Evolutionary conservation across 257 asterid species (phyloP), one percentile per base, ranked within the genome.

Genomic region (Paraleonurus japonicus): DNA sequence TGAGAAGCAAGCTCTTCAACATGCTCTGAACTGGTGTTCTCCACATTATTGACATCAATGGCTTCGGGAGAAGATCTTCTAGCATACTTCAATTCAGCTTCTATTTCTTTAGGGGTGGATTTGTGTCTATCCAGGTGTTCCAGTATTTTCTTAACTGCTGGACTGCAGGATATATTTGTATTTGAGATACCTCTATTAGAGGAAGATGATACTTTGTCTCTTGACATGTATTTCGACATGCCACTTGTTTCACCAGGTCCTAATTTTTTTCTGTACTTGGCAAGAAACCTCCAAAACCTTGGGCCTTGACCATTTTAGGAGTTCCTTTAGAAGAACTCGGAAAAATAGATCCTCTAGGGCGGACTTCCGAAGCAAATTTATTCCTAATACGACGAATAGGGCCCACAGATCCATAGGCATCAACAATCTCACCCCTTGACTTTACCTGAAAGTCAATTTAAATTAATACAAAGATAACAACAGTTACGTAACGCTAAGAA

Each of bases 71-170:
- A 61, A 70, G 87, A 64, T 70, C 76, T 83, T 81, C 84, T 85
- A 12, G 83, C 96, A 66, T 85, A 77, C 77, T 74, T 80, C 74
- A 85, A 32, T 83, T 95, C 99, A 57, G 84, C 90, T 76, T 83
- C 96, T 81, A 76, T 89, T 57, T 88, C 88, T 80, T 82, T 82
- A 77, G 92, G 92, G 17, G 97, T 88, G 67, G 99, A 94, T 73
- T 78, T 88, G 74, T 35, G 80, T 81, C 88, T 81, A 75, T 83
- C 95, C 59, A 95, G 90, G 81, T 84, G 90, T 71, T 85, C 96
- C 57, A 92, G 65, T 75, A 88, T 86, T 69, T 75, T 87, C 72
- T 79, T 80, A 57, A 83, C 77, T 33, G 87, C 79, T 65, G 79
- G 82, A 73, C 72, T 83, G 55, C 80, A 37, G 32, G 85, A 79